A percentile compares a stretch with the other conserved stretches of the same genome.
Evolutionary conservation across 106 monocot genomes (phyloP).

Genomic region (Dioscorea dumetorum): DNA sequence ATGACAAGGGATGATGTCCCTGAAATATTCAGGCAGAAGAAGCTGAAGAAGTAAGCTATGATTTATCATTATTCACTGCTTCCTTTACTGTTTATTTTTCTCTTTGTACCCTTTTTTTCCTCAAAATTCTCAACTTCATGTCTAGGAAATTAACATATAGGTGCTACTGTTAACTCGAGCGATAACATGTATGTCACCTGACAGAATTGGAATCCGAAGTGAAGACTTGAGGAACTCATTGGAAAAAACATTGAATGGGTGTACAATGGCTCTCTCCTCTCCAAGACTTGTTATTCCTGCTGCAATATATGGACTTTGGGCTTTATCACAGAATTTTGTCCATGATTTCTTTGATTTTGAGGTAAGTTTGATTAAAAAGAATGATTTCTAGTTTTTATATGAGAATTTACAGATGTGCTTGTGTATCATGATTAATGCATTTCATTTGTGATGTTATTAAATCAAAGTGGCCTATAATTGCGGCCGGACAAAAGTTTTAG

Average conservation of each 20-base stretch:
- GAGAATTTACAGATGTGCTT: too few species aligned
- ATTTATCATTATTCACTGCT: too few species aligned
- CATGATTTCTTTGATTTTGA: slow-evolving; percentile 66
- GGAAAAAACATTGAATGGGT: slow-evolving; percentile 57
- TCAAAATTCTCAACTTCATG: too few species aligned
- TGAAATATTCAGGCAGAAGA: slow-evolving; percentile 58
- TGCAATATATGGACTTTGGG: slow-evolving; percentile 79
- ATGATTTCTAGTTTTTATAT: background rate
- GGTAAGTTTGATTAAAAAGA: slow-evolving; percentile 19
- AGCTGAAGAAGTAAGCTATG: slow-evolving; percentile 53
- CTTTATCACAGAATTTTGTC: slow-evolving; percentile 52
- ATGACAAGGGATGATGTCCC: slow-evolving; percentile 67
- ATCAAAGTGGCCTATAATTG: too few species aligned
- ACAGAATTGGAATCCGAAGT: slow-evolving; percentile 86
- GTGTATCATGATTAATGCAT: too few species aligned
- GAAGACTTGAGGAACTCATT: slow-evolving; percentile 59
- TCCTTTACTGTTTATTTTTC: too few species aligned
- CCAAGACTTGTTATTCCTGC: slow-evolving; percentile 87
- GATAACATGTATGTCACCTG: background rate
- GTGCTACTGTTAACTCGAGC: too few species aligned
- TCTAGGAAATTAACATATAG: too few species aligned
- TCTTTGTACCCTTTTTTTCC: too few species aligned
- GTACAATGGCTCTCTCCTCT: slow-evolving; percentile 62
- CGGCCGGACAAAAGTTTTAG: background rate
- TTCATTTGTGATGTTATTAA: background rate